Percentiles rank a stretch among this genome's conserved stretches.
phyloP scores from a whole-genome alignment of 2,329 filamentous ascomycete species.

The Cytospora piceicola region DNA sequence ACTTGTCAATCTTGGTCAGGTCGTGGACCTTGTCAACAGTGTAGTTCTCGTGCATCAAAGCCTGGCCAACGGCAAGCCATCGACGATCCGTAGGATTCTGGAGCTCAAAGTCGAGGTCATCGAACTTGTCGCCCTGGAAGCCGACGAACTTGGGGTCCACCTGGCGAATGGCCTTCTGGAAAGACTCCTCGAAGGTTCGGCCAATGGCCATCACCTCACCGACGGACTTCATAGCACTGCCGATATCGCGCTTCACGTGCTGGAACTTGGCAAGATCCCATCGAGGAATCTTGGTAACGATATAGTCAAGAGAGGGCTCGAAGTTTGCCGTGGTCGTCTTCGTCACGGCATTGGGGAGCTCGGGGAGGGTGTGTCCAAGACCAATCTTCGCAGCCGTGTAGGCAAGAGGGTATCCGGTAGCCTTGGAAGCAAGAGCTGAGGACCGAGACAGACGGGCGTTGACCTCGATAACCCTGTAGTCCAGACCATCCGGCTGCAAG shows the following conservation, averaged over 20 bases:
- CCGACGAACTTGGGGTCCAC: slow-evolving; percentile 91
- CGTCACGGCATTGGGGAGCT: slow-evolving; percentile 96
- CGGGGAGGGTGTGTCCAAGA: slow-evolving; percentile 90
- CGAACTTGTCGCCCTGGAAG: slow-evolving; percentile 94
- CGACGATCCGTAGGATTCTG: slow-evolving; percentile 93
- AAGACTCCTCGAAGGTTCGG: slow-evolving; percentile 96
- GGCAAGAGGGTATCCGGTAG: slow-evolving; percentile 93
- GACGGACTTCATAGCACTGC: slow-evolving; percentile 98
- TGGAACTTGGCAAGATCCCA: slow-evolving; percentile 99
- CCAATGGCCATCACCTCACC: slow-evolving; percentile 99
- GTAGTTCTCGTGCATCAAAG: slow-evolving; percentile 97
- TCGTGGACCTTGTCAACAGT: slow-evolving; percentile 90
- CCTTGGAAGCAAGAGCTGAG: slow-evolving; percentile 94
- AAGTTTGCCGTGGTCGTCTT: slow-evolving; percentile 99
- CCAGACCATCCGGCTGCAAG: slow-evolving; percentile 89
- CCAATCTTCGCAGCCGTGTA: slow-evolving; percentile 99
- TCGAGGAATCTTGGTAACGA: slow-evolving; percentile 97
- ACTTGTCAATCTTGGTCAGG: slow-evolving; percentile 97
- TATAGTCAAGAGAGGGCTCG: slow-evolving; percentile 94
- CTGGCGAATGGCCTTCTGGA: slow-evolving; percentile 98
- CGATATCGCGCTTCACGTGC: slow-evolving; percentile 96
- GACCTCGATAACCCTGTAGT: slow-evolving; percentile 99
- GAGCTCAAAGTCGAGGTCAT: slow-evolving; percentile 86
- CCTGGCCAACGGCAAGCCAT: slow-evolving; percentile 96
- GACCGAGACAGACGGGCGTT: slow-evolving; percentile 95